These are phyloP conservation scores for Leishmania major DNA, from an alignment of 208 protist genomes.

Conservation along the genomic window DNA sequence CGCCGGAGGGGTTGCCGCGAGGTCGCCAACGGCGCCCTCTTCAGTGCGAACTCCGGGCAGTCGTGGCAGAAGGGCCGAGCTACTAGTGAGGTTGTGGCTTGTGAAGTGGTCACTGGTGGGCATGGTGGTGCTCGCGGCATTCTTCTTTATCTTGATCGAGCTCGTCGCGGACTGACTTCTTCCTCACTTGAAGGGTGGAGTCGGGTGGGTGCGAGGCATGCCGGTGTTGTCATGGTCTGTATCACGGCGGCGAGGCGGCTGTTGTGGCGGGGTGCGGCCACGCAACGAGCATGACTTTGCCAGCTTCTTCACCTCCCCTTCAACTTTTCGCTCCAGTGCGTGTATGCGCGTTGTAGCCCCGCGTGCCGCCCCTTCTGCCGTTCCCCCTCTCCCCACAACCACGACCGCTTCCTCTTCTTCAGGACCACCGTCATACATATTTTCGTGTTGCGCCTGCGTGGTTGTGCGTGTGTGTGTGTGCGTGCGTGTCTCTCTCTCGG, in stretches of 20 bases:
- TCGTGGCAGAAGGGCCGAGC: not conserved
- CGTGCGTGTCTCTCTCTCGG: not conserved
- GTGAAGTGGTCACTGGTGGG: constrained; percentile 28
- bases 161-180: constrained; percentile 11
- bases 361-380: not conserved
- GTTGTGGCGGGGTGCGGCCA: not conserved
- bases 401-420: not conserved
- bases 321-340: not conserved
- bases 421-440: not conserved
- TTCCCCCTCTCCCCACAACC: not conserved
- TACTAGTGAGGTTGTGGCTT: not conserved
- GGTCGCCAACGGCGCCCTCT: not conserved
- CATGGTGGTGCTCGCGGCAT: constrained; percentile 10
- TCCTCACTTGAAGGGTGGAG: not conserved
- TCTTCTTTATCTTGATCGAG: constrained; percentile 10
- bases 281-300: not conserved
- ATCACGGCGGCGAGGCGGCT: not conserved
- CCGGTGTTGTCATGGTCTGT: not conserved
- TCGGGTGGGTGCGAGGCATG: not conserved
- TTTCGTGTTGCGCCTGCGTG: not conserved
- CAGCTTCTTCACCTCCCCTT: not conserved
- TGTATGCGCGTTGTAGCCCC: not conserved
- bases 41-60: not conserved
- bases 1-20: not conserved
- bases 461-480: not conserved